phyloP scores from a whole-genome alignment of 1,284 basidiomycete species.

The Pseudozyma sp. region DNA sequence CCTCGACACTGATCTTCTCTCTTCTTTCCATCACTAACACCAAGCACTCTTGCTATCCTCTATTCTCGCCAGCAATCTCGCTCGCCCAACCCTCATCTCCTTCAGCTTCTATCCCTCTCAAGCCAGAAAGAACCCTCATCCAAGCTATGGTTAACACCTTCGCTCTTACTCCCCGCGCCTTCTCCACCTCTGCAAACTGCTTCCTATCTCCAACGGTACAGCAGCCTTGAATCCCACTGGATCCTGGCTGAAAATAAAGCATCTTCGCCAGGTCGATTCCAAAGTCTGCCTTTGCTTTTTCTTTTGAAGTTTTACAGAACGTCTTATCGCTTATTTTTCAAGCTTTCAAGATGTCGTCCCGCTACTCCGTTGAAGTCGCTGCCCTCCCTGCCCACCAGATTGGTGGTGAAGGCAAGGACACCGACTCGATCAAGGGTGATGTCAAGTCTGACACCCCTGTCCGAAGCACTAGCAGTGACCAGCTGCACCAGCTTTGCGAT shows the following conservation, averaged over 20 bases:
- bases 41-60: not conserved
- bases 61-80: too few relatives aligned
- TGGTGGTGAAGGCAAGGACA: not conserved
- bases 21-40: not conserved
- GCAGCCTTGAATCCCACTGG: conserved; percentile 17
- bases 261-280: conserved; percentile 13
- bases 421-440: conserved; percentile 3
- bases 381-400: conserved; percentile 3
- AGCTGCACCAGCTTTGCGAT: conserved; percentile 1
- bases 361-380: conserved; percentile 1
- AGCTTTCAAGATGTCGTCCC: not conserved
- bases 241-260: conserved; percentile 10
- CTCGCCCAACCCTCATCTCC: not conserved
- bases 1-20: not conserved
- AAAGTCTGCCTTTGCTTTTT: conserved; percentile 9
- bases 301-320: not conserved
- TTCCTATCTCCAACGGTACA: conserved; percentile 13
- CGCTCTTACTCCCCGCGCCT: conserved; percentile 3
- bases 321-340: not conserved
- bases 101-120: not conserved
- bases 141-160: conserved; percentile 16
- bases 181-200: conserved; percentile 11
- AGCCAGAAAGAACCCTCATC: not conserved
- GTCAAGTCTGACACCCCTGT: not conserved
- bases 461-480: not conserved